A percentile compares a stretch with the other conserved stretches of the same genome.
phyloP scores from a whole-genome alignment of 192 early-diverging fungal genomes.

The Coemansia sp. region DNA sequence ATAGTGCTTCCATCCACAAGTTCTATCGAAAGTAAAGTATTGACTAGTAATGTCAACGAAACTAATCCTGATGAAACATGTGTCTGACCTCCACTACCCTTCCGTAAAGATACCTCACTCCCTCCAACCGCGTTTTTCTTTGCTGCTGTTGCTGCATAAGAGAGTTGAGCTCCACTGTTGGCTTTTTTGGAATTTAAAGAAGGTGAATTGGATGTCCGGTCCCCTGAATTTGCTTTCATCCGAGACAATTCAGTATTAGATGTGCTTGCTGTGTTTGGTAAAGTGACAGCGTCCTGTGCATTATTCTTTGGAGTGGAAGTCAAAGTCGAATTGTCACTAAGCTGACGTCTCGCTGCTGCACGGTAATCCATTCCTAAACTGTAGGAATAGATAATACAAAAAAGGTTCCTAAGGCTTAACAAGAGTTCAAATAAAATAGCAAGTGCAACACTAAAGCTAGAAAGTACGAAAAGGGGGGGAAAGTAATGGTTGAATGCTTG shows the following conservation, averaged over 20 bases:
- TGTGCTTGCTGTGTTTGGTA: constrained; percentile 11
- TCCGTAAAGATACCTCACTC: background rate
- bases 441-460: background rate
- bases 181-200: background rate
- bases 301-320: constrained; percentile 13
- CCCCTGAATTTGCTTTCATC: constrained; percentile 34
- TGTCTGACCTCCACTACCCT: constrained; percentile 7
- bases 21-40: constrained; percentile 24
- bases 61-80: constrained; percentile 9
- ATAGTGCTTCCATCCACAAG: constrained; percentile 21
- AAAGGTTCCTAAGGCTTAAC: background rate
- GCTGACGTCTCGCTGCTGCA: constrained; percentile 45
- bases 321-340: constrained; percentile 25
- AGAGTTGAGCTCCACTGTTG: constrained; percentile 13
- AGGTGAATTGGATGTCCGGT: background rate
- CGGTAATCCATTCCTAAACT: constrained; percentile 40
- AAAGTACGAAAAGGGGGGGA: background rate
- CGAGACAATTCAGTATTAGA: constrained; percentile 24
- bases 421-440: background rate
- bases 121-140: constrained; percentile 19
- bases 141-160: constrained; percentile 42
- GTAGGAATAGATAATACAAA: background rate
- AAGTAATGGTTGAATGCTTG: background rate
- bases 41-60: constrained; percentile 32
- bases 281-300: constrained; percentile 3